Conservation (phyloP, 371 early-diverging fungal species). For the Rhizopus arrhizus region DNA sequence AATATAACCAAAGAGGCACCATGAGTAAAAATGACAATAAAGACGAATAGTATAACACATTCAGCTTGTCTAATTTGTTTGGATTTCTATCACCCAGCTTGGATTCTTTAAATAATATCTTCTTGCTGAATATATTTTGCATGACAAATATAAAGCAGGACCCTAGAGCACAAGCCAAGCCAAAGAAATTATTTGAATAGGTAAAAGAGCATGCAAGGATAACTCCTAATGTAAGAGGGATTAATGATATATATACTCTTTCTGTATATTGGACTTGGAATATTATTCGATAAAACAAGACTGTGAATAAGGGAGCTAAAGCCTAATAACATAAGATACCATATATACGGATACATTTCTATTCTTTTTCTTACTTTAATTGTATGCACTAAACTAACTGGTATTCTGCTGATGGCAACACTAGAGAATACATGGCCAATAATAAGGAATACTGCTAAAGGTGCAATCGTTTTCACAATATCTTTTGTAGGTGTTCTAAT, state of each 20-base stretch:
- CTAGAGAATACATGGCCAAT: slow-evolving; percentile 82
- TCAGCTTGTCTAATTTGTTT: slow-evolving; percentile 83
- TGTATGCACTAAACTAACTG: slow-evolving; percentile 86
- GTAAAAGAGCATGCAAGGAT: slow-evolving; percentile 59
- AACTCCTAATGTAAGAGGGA: slow-evolving; percentile 84
- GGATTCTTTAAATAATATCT: slow-evolving; percentile 62
- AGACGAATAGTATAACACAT: slow-evolving; percentile 78
- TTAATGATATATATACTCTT: slow-evolving; percentile 72
- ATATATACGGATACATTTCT: neutral
- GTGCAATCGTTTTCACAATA: slow-evolving; percentile 66
- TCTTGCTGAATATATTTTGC: slow-evolving; percentile 84
- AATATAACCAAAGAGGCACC: slow-evolving; percentile 81
- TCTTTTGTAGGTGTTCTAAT: slow-evolving; percentile 58
- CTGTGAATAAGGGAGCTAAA: slow-evolving; percentile 87
- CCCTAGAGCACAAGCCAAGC: slow-evolving; percentile 71
- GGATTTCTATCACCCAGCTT: slow-evolving; percentile 45
- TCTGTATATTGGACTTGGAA: slow-evolving; percentile 66
- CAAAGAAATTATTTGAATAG: slow-evolving; percentile 60
- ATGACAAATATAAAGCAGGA: slow-evolving; percentile 81
- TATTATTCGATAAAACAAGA: slow-evolving; percentile 71
- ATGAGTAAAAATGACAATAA: slow-evolving; percentile 70
- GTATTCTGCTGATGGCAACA: slow-evolving; percentile 74
- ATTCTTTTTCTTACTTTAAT: slow-evolving; percentile 69
- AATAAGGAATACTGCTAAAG: slow-evolving; percentile 76
- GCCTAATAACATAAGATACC: slow-evolving; percentile 51